These are phyloP conservation scores for Gastrolobium villosum DNA, from an alignment of 306 rosid genomes.

Conservation along the genomic window DNA sequence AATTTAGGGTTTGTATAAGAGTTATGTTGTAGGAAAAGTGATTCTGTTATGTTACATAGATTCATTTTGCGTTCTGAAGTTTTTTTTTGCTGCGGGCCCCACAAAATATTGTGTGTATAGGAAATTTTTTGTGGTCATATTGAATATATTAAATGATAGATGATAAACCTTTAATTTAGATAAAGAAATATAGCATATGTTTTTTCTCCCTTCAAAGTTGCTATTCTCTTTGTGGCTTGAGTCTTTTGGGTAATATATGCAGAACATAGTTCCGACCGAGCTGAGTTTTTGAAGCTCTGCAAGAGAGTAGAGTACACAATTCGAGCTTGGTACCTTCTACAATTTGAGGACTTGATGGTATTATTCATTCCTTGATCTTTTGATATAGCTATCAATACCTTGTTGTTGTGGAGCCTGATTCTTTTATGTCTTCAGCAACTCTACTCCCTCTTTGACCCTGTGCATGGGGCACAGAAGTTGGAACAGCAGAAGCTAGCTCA, in stretches of 20 bases:
- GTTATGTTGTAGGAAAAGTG: too few species aligned
- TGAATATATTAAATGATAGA: too few species aligned
- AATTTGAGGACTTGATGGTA: slow-evolving; percentile 99
- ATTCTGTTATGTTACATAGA: too few species aligned
- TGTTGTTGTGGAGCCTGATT: slow-evolving; percentile 44
- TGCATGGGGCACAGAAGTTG: slow-evolving; percentile 79
- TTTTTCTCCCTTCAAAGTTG: not conserved
- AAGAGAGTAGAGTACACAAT: slow-evolving; percentile 92
- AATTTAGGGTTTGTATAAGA: too few species aligned
- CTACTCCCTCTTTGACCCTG: slow-evolving; percentile 93
- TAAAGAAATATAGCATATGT: slow-evolving; percentile 4
- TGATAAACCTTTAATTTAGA: slow-evolving; percentile 11
- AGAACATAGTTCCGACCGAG: slow-evolving; percentile 83
- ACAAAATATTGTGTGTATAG: too few species aligned
- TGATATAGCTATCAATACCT: slow-evolving; percentile 23
- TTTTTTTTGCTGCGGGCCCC: too few species aligned
- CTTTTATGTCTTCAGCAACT: slow-evolving; percentile 75
- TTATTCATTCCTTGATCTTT: slow-evolving; percentile 38
- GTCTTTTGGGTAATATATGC: slow-evolving; percentile 44
- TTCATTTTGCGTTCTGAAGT: too few species aligned
- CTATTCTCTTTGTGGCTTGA: slow-evolving; percentile 36
- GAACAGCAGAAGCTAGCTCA: slow-evolving; percentile 70
- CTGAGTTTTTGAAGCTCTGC: slow-evolving; percentile 92
- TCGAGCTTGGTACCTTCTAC: slow-evolving; percentile 98
- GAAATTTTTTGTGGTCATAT: too few species aligned